Conservation (phyloP, 768 basidiomycete genomes). For the Suillus sp. region DNA sequence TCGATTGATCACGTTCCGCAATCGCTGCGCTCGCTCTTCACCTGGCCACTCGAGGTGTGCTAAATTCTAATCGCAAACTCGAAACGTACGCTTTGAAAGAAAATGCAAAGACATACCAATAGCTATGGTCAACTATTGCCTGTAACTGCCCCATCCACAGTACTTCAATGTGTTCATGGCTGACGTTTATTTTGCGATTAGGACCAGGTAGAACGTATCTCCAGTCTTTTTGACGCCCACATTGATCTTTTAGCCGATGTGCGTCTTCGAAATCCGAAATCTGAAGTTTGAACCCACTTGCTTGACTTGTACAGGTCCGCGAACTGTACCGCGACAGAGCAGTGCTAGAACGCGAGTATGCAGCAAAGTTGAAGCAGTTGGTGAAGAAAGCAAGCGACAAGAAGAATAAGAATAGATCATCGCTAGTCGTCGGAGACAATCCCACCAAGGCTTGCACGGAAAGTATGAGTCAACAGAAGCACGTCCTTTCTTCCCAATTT, state of each 20-base stretch:
- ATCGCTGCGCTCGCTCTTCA: not conserved
- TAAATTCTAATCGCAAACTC: not conserved
- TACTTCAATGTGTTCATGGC: too few relatives aligned
- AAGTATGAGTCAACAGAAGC: slow-evolving; percentile 59
- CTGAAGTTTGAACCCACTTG: slow-evolving; percentile 5
- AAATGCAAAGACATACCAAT: slow-evolving; percentile 19
- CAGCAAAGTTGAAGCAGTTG: slow-evolving; percentile 65
- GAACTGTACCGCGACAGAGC: slow-evolving; percentile 70
- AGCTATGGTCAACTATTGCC: slow-evolving; percentile 57
- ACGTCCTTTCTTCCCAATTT: slow-evolving; percentile 14
- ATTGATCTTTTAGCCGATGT: slow-evolving; percentile 69
- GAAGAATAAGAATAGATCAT: slow-evolving; percentile 58
- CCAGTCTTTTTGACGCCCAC: slow-evolving; percentile 59
- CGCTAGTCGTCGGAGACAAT: slow-evolving; percentile 64
- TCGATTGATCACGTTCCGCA: not conserved
- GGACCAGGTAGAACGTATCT: slow-evolving; percentile 75
- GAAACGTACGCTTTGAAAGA: not conserved
- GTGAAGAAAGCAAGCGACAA: slow-evolving; percentile 71
- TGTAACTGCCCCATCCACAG: too few relatives aligned
- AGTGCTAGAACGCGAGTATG: slow-evolving; percentile 78
- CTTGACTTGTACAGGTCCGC: slow-evolving; percentile 51
- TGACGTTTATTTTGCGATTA: slow-evolving; percentile 30
- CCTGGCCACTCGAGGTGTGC: not conserved
- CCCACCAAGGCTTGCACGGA: slow-evolving; percentile 66
- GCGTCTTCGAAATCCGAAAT: slow-evolving; percentile 26